Conservation (phyloP, 2,329 filamentous ascomycete genomes). For the Botrytis hyacinthi region DNA sequence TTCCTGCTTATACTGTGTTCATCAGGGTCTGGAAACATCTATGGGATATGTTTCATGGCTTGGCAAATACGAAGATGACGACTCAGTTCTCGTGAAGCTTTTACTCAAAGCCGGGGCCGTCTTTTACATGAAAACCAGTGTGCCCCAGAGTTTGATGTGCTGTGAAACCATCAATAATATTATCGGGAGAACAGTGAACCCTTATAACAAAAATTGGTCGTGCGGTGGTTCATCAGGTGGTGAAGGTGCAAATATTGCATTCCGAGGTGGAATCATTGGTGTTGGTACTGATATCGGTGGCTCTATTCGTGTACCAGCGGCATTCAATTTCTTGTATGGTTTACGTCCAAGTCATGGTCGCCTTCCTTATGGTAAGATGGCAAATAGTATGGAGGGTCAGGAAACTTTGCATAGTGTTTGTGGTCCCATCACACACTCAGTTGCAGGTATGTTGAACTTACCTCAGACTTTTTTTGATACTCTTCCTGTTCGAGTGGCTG, state of each 20-base stretch:
- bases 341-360: conserved; percentile 39
- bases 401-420: conserved; percentile 40
- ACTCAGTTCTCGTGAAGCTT: conserved; percentile 48
- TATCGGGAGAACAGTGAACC: conserved; percentile 42
- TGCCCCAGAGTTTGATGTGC: conserved; percentile 42
- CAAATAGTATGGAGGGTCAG: conserved; percentile 45
- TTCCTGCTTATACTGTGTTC: conserved; percentile 21
- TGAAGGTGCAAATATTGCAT: conserved; percentile 38
- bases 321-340: conserved; percentile 42
- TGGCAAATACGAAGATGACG: conserved; percentile 35
- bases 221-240: conserved; percentile 38
- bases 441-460: conserved; percentile 41
- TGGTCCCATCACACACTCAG: conserved; percentile 37
- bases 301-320: conserved; percentile 40
- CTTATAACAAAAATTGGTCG: conserved; percentile 34
- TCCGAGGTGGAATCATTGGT: conserved; percentile 37
- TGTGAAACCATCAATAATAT: conserved; percentile 47
- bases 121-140: conserved; percentile 43
- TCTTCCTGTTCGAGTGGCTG: conserved; percentile 31
- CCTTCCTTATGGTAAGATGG: conserved; percentile 37
- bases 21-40: conserved; percentile 48
- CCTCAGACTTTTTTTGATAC: conserved; percentile 23
- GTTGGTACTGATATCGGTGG: conserved; percentile 40
- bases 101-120: conserved; percentile 43
- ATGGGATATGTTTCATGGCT: conserved; percentile 62